Base-by-base conservation (phyloP, 169 alveolate genomes). In the Plasmodium vinckei region DNA sequence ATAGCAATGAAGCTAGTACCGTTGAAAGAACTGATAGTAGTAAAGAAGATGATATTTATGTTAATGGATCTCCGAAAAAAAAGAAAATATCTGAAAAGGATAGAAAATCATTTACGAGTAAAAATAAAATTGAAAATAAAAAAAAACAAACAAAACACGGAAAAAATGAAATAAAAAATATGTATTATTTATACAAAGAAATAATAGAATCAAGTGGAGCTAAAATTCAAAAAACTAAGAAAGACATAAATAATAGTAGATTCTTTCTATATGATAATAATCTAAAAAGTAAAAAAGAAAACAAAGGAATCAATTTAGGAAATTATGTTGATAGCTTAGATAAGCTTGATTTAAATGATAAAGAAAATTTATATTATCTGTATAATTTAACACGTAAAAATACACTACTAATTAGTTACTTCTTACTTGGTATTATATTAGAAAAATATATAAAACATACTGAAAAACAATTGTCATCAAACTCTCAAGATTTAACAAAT, bases 401-500 rank as follows among this genome's bases (percentile, higher is more conserved):
- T 64, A 95, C 97, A 13, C 88, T 95, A 33, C 97, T 92, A 25
- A 96, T 96, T 17, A 93, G 94, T 65, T 92, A 93, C 46, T 95
- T 86, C 77, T 90, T 96, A 61, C 94, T 94, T 79, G 84, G 94
- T 9, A 75, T 92, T 1, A 92, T 96, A 64, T 93, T 96, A 87
- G 98, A 97, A 6, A 73, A 72, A 27, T 92, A 96, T 12, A 92
- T 96, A 88, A 96, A 94, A 59, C 97, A 96, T 91, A 89, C 97
- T 15, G 93, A 90, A 61, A 61, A 92, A 75, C 98, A 96, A 72
- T 89, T 96, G 33, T 95, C 98, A 1, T 95, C 97, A 6, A 93
- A 93, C 23, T 97, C 98, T n/a, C 98, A 96, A 87, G 98, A 96
- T 84, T 87, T 96, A 27, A 98, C 98, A 13, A 95, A 97, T 47